A percentile compares a stretch with the other conserved stretches of the same genome.
Conservation (phyloP, 2,329 filamentous ascomycete species). For the Colletotrichum graminicola region DNA sequence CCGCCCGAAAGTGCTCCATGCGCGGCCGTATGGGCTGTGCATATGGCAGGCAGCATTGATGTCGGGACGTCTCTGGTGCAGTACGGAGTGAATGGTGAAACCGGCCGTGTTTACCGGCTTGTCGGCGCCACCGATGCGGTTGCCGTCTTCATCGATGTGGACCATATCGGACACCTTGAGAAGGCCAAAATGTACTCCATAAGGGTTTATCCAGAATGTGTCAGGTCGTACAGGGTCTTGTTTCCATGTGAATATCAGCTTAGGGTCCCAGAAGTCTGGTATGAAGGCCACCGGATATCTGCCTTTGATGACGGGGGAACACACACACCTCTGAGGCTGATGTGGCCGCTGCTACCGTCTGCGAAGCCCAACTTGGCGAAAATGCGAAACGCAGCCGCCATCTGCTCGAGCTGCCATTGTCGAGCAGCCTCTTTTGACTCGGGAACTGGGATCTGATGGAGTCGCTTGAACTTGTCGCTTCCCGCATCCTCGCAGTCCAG, state of each 20-base stretch:
- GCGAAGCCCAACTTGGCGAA: constrained; percentile 61
- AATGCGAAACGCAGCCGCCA: constrained; percentile 61
- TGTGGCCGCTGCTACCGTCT: constrained; percentile 61
- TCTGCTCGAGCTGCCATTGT: constrained; percentile 55
- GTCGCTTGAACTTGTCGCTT: constrained; percentile 34
- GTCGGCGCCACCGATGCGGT: constrained; percentile 67
- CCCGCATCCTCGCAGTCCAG: constrained; percentile 24
- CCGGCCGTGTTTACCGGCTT: constrained; percentile 76
- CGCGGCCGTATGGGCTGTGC: constrained; percentile 72
- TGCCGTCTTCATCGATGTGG: constrained; percentile 69
- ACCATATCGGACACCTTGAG: constrained; percentile 76
- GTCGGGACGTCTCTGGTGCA: constrained; percentile 73
- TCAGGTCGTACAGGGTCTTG: constrained; percentile 50
- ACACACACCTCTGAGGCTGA: constrained; percentile 51
- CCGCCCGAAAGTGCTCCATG: constrained; percentile 73
- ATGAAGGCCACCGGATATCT: too few species aligned
- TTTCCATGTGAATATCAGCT: background rate
- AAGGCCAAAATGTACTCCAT: constrained; percentile 74
- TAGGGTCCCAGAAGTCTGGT: too few species aligned
- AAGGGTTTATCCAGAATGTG: constrained; percentile 64
- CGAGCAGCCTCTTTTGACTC: constrained; percentile 46
- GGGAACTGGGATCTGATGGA: constrained; percentile 38
- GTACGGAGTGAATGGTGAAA: constrained; percentile 75
- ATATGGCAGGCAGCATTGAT: constrained; percentile 76
- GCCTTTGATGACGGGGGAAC: background rate